Percentiles rank a stretch among this genome's conserved stretches.
Evolutionary conservation across 2,329 filamentous ascomycete genomes (phyloP).

Genomic region (Mycosphaerella sp.): DNA sequence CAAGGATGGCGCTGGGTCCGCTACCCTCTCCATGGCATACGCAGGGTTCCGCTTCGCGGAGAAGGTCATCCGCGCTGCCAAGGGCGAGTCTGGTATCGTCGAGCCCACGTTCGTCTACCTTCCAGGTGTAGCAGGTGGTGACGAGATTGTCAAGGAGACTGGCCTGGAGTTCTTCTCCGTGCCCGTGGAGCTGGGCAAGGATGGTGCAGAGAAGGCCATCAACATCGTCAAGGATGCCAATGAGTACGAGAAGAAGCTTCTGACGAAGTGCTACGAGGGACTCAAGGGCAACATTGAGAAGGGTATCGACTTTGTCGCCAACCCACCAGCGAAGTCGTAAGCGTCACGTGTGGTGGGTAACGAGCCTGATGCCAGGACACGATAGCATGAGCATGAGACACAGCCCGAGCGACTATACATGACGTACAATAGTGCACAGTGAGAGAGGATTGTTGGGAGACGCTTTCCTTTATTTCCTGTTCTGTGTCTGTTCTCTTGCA

Average conservation of each 20-base stretch:
- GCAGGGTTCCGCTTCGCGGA: slow-evolving; percentile 95
- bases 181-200: slow-evolving; percentile 78
- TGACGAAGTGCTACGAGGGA: slow-evolving; percentile 67
- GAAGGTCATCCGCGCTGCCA: slow-evolving; percentile 80
- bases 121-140: slow-evolving; percentile 78
- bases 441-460: too few species aligned
- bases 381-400: slow-evolving; percentile 13
- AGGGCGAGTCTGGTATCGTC: slow-evolving; percentile 86
- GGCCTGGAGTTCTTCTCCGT: slow-evolving; percentile 93
- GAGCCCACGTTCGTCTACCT: slow-evolving; percentile 97
- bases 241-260: slow-evolving; percentile 81
- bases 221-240: slow-evolving; percentile 73
- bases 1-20: slow-evolving; percentile 85
- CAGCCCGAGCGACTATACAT: slow-evolving; percentile 9
- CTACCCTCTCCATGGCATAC: slow-evolving; percentile 90
- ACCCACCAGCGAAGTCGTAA: slow-evolving; percentile 74
- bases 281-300: slow-evolving; percentile 92
- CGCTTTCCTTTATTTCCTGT: not conserved
- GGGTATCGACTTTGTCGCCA: slow-evolving; percentile 83
- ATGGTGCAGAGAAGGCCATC: slow-evolving; percentile 76
- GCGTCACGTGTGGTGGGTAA: not conserved
- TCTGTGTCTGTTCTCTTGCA: not conserved
- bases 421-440: slow-evolving; percentile 15
- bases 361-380: slow-evolving; percentile 2
- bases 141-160: slow-evolving; percentile 74